Percentiles rank a stretch among this genome's conserved stretches.
Evolutionary conservation across 179 eudicot genomes (phyloP).

Genomic region (Beta corolliflora): DNA sequence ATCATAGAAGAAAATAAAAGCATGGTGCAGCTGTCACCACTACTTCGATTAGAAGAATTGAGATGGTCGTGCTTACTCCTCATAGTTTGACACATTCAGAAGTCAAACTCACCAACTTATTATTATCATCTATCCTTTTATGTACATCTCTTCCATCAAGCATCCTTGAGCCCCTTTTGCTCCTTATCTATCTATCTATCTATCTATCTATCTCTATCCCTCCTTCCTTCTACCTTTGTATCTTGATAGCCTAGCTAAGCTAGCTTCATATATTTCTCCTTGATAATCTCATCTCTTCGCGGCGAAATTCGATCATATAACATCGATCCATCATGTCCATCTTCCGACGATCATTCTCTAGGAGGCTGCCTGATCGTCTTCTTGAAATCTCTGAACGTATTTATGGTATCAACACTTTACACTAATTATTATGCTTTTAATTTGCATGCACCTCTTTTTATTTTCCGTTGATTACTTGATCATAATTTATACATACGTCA

Average conservation of each 20-base stretch:
- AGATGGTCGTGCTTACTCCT: slow-evolving; percentile 41
- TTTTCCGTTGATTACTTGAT: neutral
- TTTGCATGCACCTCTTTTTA: no score
- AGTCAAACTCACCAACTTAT: slow-evolving; percentile 29
- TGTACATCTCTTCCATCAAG: slow-evolving; percentile 3
- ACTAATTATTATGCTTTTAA: neutral
- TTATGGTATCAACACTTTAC: slow-evolving; percentile 29
- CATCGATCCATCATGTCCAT: slow-evolving; percentile 25
- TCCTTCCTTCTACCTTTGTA: neutral
- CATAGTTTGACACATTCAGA: slow-evolving; percentile 33
- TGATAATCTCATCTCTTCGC: neutral
- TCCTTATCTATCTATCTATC: no score
- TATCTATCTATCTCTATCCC: no score
- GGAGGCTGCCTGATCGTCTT: slow-evolving; percentile 39
- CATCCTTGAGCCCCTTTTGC: slow-evolving; percentile 6
- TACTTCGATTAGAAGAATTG: neutral
- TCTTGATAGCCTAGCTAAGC: neutral
- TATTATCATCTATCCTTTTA: neutral
- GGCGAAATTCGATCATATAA: neutral
- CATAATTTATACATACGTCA: neutral
- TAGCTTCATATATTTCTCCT: neutral
- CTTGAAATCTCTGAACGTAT: slow-evolving; percentile 37
- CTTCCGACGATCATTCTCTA: slow-evolving; percentile 36
- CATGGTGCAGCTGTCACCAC: slow-evolving; percentile 10
- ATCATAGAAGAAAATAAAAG: no score